Evolutionary conservation across 352 stramenopile genomes (phyloP), one percentile per base, ranked within the genome.

Genomic region (Phytophthora syringae): DNA sequence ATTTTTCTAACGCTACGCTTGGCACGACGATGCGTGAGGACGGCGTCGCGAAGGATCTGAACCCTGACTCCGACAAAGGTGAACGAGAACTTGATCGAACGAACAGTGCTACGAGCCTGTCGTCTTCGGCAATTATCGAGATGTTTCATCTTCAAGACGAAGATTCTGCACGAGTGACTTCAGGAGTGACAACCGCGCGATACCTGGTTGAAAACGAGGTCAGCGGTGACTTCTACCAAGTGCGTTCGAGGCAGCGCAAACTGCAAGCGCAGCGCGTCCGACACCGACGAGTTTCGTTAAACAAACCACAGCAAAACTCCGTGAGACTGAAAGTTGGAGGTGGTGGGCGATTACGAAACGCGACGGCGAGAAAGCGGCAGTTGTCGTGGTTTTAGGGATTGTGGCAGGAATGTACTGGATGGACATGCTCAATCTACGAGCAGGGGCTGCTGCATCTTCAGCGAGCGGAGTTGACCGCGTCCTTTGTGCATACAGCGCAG

Each of bases 371-470:
- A 72, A 76, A 7, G 73, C 75, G n/a, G 24, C 82, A 0, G 62
- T 81, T 4, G 52, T 89, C 2, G 64, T 88, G 70, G 67, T 77
- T 15, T 70, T 89, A 39, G 83, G 83, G 7, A 72, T 88, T 47
- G 50, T 84, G 16, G 67, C 76, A 2, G 83, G 83, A 20, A 77
- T 92, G 45, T 82, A 79, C 66, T 90, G 83, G 83, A 81, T 88
- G 72, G 76, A 90, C 21, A 74, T 78, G 5, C 61, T 90, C 42
- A 85, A 88, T 54, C 47, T 90, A 24, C 76, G 67, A 15, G 45
- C 65, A 10, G 44, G 60, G 16, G 52, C 52, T 6, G 32, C 42
- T 4, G 60, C 44, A 5, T 32, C 40, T 1, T 16, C 53, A 34
- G 53, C 13, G 16, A 64, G 49, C 22, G 39, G 43, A 7, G 60